phyloP scores from a whole-genome alignment of 2,329 filamentous ascomycete genomes.

The Aspergillus fructus region DNA sequence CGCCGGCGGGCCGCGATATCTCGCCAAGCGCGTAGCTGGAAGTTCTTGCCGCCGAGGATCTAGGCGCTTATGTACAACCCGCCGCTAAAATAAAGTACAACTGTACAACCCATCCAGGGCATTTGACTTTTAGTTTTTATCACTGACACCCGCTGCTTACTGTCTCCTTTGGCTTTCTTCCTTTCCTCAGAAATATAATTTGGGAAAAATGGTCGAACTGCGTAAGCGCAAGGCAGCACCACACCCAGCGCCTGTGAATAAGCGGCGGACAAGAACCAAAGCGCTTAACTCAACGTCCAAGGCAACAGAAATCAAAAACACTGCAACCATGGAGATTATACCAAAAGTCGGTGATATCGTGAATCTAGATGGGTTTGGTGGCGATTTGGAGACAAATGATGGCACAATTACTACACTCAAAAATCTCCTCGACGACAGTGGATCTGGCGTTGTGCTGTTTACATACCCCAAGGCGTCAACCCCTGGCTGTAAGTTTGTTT shows the following conservation, averaged over 20 bases:
- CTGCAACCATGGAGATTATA: conserved; percentile 15
- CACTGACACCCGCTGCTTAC: neutral
- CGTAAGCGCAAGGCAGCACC: conserved; percentile 61
- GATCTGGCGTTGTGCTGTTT: conserved; percentile 84
- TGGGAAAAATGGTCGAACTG: conserved; percentile 52
- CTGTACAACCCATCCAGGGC: neutral
- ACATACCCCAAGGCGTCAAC: conserved; percentile 96
- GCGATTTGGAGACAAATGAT: conserved; percentile 80
- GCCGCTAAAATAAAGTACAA: neutral
- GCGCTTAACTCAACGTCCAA: conserved; percentile 30
- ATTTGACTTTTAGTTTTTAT: neutral
- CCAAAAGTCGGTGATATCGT: conserved; percentile 52
- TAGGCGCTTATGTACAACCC: neutral
- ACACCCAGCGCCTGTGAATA: conserved; percentile 40
- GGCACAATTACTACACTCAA: conserved; percentile 77
- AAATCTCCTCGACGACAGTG: conserved; percentile 77
- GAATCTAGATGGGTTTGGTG: conserved; percentile 56
- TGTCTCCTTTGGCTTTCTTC: neutral
- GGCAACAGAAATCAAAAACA: conserved; percentile 26
- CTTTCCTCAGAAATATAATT: neutral
- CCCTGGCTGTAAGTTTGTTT: conserved; percentile 75
- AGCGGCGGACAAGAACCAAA: conserved; percentile 28
- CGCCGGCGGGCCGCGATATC: conserved; percentile 1
- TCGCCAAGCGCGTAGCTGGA: neutral
- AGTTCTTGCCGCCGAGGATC: neutral